Evolutionary conservation across 257 asterid genomes (phyloP).

Genomic region (Leonotis leonurus): DNA sequence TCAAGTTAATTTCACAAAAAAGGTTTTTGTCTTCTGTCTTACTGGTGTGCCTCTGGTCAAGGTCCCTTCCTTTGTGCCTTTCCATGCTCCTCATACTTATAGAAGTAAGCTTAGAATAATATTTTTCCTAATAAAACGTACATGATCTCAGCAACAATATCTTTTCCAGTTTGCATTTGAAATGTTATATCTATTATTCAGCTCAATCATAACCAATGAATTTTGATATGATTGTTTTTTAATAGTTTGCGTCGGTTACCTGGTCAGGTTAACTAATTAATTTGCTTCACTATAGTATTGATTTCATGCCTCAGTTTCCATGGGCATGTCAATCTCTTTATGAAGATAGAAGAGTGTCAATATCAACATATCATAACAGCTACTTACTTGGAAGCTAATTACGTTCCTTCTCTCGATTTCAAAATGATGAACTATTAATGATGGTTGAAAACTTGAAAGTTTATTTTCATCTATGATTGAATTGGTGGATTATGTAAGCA

Average conservation of each 20-base stretch:
- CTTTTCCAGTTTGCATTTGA: constrained; percentile 7
- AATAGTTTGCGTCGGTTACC: constrained; percentile 11
- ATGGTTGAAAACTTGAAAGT: too few relatives aligned
- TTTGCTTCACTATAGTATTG: too few relatives aligned
- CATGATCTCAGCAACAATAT: constrained; percentile 10
- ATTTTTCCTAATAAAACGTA: constrained; percentile 13
- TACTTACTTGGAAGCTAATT: too few relatives aligned
- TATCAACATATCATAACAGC: too few relatives aligned
- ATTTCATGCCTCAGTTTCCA: constrained; percentile 6
- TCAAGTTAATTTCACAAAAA: not conserved
- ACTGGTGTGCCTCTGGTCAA: constrained; percentile 12
- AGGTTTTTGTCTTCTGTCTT: constrained; percentile 20
- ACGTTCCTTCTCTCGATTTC: too few relatives aligned
- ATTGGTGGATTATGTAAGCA: too few relatives aligned
- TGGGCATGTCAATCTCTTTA: constrained; percentile 5
- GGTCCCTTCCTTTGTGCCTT: constrained; percentile 20
- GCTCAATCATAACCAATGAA: constrained; percentile 5
- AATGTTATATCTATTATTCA: not conserved
- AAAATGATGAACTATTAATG: too few relatives aligned
- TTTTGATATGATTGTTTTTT: constrained; percentile 4
- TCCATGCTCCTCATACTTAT: constrained; percentile 6
- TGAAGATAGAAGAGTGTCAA: not conserved
- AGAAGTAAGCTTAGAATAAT: constrained; percentile 12
- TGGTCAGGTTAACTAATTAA: constrained; percentile 1
- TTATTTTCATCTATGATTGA: too few relatives aligned